These are phyloP conservation scores for Melanomma pulvis-pyrius DNA, from an alignment of 495 filamentous ascomycete species.

Conservation along the genomic window DNA sequence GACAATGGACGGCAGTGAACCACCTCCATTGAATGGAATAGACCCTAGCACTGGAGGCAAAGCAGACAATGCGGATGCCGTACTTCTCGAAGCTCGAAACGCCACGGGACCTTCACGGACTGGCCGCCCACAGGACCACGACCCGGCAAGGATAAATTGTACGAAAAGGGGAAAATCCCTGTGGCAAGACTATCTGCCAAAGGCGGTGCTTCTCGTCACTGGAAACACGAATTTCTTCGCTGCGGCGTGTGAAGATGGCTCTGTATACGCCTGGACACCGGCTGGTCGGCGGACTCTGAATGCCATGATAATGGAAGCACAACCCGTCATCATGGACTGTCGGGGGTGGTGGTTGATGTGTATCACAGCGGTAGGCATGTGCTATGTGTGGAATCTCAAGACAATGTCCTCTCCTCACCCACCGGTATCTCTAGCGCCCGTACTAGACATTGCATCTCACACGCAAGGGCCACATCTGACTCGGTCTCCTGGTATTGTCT, in stretches of 20 bases:
- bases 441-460: constrained; percentile 83
- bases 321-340: constrained; percentile 90
- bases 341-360: constrained; percentile 86
- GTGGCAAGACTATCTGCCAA: constrained; percentile 92
- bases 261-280: constrained; percentile 90
- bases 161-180: constrained; percentile 79
- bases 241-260: constrained; percentile 89
- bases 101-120: constrained; percentile 61
- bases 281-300: constrained; percentile 86
- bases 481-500: constrained; percentile 77
- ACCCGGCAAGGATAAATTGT: constrained; percentile 80
- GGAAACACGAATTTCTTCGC: constrained; percentile 91
- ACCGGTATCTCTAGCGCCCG: constrained; percentile 84
- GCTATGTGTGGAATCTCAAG: constrained; percentile 91
- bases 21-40: constrained; percentile 26
- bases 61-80: constrained; percentile 60
- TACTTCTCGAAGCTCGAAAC: constrained; percentile 75
- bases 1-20: constrained; percentile 56
- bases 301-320: constrained; percentile 82
- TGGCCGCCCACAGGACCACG: constrained; percentile 62
- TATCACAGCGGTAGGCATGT: constrained; percentile 84
- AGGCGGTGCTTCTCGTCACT: constrained; percentile 78
- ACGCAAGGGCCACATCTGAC: constrained; percentile 68
- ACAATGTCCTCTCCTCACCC: constrained; percentile 83
- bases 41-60: constrained; percentile 51